Evolutionary conservation across 2,329 filamentous ascomycete genomes (phyloP).

Genomic region (Hypoxylon sp.): DNA sequence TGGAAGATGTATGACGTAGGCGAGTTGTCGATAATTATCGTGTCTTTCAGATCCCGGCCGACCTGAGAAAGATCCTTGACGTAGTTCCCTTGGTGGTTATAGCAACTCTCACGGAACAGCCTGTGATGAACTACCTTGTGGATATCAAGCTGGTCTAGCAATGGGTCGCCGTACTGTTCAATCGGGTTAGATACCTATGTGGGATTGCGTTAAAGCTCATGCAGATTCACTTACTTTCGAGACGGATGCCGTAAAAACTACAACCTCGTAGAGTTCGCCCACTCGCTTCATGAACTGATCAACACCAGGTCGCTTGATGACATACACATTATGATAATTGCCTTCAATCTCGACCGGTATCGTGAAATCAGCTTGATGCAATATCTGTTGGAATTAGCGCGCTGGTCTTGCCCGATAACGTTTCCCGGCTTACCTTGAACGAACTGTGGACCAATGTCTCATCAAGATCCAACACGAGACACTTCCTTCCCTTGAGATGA

Average conservation of each 20-base stretch:
- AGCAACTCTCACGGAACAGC: slow-evolving; percentile 97
- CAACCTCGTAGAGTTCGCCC: slow-evolving; percentile 96
- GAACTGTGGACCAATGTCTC: slow-evolving; percentile 98
- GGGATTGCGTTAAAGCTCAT: too few relatives aligned
- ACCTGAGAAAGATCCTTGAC: slow-evolving; percentile 99
- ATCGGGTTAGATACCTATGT: slow-evolving; percentile 35
- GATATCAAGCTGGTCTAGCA: slow-evolving; percentile 96
- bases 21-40: slow-evolving; percentile 99
- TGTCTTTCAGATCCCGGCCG: slow-evolving; percentile 93
- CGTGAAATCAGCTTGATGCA: slow-evolving; percentile 98
- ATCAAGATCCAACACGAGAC: slow-evolving; percentile 92
- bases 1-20: slow-evolving; percentile 99
- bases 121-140: slow-evolving; percentile 96
- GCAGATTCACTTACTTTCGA: slow-evolving; percentile 81
- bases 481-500: slow-evolving; percentile 87
- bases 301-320: slow-evolving; percentile 98
- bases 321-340: slow-evolving; percentile 98
- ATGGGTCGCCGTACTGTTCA: slow-evolving; percentile 87
- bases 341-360: slow-evolving; percentile 99
- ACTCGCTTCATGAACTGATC: slow-evolving; percentile 99
- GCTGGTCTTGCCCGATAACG: not conserved
- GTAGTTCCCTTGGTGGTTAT: slow-evolving; percentile 99
- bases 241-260: slow-evolving; percentile 97
- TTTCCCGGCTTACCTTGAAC: slow-evolving; percentile 78
- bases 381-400: slow-evolving; percentile 67